Conservation (phyloP, 2,329 filamentous ascomycete genomes). For the Pezicula neosporulosa region DNA sequence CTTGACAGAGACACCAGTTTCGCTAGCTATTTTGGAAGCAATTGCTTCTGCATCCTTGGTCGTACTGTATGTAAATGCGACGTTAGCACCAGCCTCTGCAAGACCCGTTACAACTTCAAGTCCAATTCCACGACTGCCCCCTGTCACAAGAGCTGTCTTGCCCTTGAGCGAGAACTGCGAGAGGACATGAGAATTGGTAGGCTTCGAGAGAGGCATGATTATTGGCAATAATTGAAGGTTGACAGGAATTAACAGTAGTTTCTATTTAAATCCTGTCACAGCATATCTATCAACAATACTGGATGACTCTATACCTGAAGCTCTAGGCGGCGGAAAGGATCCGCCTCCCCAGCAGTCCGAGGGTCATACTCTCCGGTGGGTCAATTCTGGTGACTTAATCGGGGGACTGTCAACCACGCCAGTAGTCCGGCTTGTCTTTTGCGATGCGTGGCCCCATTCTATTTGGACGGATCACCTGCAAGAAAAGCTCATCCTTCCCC, state of each 20-base stretch:
- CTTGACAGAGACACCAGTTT: constrained; percentile 18
- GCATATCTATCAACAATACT: too few species aligned
- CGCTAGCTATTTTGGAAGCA: constrained; percentile 15
- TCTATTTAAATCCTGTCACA: not conserved
- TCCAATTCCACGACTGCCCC: constrained; percentile 41
- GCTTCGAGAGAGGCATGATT: constrained; percentile 13
- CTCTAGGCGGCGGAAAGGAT: too few species aligned
- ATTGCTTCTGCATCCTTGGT: constrained; percentile 21
- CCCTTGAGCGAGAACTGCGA: constrained; percentile 30
- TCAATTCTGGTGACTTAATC: constrained; percentile 15
- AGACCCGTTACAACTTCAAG: constrained; percentile 38
- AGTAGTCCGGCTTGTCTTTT: not conserved
- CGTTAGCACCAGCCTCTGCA: constrained; percentile 40
- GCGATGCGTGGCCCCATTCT: too few species aligned
- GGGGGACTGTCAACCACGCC: not conserved
- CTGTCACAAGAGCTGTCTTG: constrained; percentile 40
- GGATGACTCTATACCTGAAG: too few species aligned
- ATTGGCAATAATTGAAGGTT: constrained; percentile 12
- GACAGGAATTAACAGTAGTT: constrained; percentile 10
- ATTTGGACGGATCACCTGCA: too few species aligned
- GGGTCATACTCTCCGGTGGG: too few species aligned
- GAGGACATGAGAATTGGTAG: constrained; percentile 12
- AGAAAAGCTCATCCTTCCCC: too few species aligned
- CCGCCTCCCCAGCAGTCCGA: too few species aligned
- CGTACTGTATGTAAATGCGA: constrained; percentile 31